A percentile compares a stretch with the other conserved stretches of the same genome.
Conservation (phyloP, 2,329 filamentous ascomycete species). For the Whalleya microplaca region DNA sequence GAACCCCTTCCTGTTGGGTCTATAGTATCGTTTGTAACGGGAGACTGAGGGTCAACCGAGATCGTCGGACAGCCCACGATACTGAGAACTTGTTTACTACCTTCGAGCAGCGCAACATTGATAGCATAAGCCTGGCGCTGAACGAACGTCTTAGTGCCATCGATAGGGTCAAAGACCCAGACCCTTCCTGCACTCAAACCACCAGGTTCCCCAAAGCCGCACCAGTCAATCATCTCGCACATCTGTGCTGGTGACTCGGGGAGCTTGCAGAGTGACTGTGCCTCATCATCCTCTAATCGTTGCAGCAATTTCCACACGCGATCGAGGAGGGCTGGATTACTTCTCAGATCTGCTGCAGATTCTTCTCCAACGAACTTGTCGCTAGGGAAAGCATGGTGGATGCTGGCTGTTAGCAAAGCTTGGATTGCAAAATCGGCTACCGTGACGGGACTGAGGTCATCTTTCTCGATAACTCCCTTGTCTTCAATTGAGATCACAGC, state of each 20-base stretch:
- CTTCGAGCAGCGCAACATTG: constrained; percentile 57
- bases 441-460: constrained; percentile 60
- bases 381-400: constrained; percentile 53
- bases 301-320: constrained; percentile 53
- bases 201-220: constrained; percentile 46
- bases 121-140: constrained; percentile 59
- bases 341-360: constrained; percentile 51
- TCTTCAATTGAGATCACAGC: constrained; percentile 50
- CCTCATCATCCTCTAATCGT: constrained; percentile 32
- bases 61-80: constrained; percentile 54
- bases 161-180: constrained; percentile 66
- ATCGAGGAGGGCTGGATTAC: constrained; percentile 45
- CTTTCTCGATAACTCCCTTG: constrained; percentile 56
- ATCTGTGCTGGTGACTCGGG: constrained; percentile 49
- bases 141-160: constrained; percentile 62
- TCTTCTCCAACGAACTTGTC: constrained; percentile 62
- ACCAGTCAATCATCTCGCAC: constrained; percentile 58
- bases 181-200: constrained; percentile 42
- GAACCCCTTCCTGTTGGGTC: constrained; percentile 50
- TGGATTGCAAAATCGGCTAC: constrained; percentile 64
- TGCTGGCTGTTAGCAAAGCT: constrained; percentile 54
- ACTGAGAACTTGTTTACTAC: constrained; percentile 53
- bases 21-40: constrained; percentile 48
- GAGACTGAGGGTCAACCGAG: constrained; percentile 42
- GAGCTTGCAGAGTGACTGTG: constrained; percentile 32